Evolutionary conservation across 1,139 yeast species (phyloP).

Genomic region (Yamadazyma atmosphaerica): DNA sequence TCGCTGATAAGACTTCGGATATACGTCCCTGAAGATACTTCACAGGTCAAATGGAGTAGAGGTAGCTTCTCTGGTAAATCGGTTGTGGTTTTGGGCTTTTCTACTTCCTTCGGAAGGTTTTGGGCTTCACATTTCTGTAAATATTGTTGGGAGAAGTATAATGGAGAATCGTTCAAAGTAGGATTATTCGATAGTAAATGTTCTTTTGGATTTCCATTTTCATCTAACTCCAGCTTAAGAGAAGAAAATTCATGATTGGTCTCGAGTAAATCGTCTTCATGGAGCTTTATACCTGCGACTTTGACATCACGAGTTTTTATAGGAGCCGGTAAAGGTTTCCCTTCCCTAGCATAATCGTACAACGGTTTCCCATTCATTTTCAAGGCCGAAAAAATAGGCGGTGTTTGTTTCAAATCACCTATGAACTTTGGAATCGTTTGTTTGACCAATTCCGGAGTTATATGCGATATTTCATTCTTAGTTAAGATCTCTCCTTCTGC

Average conservation of each 20-base stretch:
- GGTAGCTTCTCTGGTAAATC: conserved; percentile 40
- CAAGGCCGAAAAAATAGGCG: conserved; percentile 92
- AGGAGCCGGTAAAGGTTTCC: conserved; percentile 77
- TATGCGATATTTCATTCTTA: conserved; percentile 55
- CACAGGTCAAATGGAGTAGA: conserved; percentile 66
- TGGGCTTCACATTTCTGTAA: conserved; percentile 40
- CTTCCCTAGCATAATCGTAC: conserved; percentile 92
- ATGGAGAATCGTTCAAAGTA: conserved; percentile 60
- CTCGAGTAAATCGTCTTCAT: conserved; percentile 51
- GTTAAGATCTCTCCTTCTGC: conserved; percentile 80
- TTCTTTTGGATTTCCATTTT: conserved; percentile 50
- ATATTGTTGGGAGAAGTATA: conserved; percentile 59
- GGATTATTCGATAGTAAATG: conserved; percentile 53
- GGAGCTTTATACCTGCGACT: conserved; percentile 55
- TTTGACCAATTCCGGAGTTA: conserved; percentile 55
- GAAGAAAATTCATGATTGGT: conserved; percentile 57
- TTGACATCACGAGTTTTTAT: conserved; percentile 76
- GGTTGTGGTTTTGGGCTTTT: conserved; percentile 13
- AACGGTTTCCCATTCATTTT: conserved; percentile 93
- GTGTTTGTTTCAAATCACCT: conserved; percentile 84
- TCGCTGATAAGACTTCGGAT: conserved; percentile 90
- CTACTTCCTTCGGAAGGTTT: conserved; percentile 27
- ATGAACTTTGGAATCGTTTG: conserved; percentile 59
- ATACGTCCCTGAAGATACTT: conserved; percentile 94
- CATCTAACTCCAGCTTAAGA: conserved; percentile 52